phyloP scores from a whole-genome alignment of 2,329 filamentous ascomycete species.

The Akanthomyces muscarius region DNA sequence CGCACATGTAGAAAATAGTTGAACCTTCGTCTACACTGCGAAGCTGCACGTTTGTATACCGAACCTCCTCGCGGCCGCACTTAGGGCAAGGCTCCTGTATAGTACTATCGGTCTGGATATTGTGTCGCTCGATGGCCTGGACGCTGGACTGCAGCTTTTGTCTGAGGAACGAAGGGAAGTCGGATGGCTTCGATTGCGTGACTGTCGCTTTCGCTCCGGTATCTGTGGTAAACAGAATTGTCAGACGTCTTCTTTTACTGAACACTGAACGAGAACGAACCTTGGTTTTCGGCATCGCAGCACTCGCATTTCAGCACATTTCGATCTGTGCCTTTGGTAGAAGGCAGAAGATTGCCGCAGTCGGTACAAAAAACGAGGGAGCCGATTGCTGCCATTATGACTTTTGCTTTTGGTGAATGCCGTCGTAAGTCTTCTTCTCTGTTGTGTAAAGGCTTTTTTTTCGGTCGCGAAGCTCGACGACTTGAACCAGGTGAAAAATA shows the following conservation, averaged over 20 bases:
- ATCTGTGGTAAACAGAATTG: slow-evolving; percentile 45
- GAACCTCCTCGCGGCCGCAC: slow-evolving; percentile 78
- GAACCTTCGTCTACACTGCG: slow-evolving; percentile 93
- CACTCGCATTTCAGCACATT: slow-evolving; percentile 77
- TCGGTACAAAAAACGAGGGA: slow-evolving; percentile 90
- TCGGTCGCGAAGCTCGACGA: neutral
- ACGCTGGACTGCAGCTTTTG: slow-evolving; percentile 80
- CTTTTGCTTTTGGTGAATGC: slow-evolving; percentile 15
- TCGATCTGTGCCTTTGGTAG: slow-evolving; percentile 71
- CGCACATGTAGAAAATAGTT: slow-evolving; percentile 85
- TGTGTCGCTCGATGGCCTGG: slow-evolving; percentile 73
- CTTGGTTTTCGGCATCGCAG: slow-evolving; percentile 81
- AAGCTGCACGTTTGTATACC: slow-evolving; percentile 79
- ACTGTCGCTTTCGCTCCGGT: slow-evolving; percentile 70
- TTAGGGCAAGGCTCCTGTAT: slow-evolving; percentile 70
- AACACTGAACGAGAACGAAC: slow-evolving; percentile 41
- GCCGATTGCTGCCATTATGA: slow-evolving; percentile 78
- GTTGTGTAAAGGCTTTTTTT: slow-evolving; percentile 13
- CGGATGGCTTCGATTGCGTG: slow-evolving; percentile 80
- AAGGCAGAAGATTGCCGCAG: slow-evolving; percentile 85
- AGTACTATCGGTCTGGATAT: slow-evolving; percentile 67
- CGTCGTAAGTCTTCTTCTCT: slow-evolving; percentile 1
- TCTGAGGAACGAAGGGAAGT: slow-evolving; percentile 86
- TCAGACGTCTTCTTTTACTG: neutral
- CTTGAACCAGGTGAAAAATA: neutral